A percentile compares a stretch with the other conserved stretches of the same genome.
Conservation (phyloP, 2,329 filamentous ascomycete genomes). For the Calonectria henricotiae region DNA sequence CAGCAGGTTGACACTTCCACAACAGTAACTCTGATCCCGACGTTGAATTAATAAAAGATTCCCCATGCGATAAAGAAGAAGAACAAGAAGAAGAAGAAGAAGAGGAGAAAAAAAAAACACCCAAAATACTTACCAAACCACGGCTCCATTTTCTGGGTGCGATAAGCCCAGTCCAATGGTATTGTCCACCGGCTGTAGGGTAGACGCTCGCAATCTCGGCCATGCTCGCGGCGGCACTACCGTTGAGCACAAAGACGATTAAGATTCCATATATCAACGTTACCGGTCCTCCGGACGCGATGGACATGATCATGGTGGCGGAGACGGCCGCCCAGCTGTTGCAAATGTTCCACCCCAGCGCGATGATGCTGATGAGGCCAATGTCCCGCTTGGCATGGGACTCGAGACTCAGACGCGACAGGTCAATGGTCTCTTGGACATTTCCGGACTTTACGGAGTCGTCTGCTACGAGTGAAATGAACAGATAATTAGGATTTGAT, state of each 20-base stretch:
- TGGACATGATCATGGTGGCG: conserved; percentile 46
- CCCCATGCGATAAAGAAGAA: neutral
- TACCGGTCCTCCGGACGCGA: conserved; percentile 34
- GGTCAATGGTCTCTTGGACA: conserved; percentile 25
- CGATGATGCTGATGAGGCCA: conserved; percentile 36
- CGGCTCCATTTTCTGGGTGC: conserved; percentile 47
- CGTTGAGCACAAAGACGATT: conserved; percentile 36
- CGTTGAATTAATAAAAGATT: neutral
- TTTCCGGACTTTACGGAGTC: conserved; percentile 34
- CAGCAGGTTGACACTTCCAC: conserved; percentile 33
- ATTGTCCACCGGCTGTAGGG: conserved; percentile 54
- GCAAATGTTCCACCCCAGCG: conserved; percentile 40
- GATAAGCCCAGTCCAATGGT: conserved; percentile 58
- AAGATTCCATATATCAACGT: conserved; percentile 35
- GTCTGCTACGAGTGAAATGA: conserved; percentile 18
- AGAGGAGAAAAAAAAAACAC: neutral
- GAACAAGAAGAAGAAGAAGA: too few species aligned
- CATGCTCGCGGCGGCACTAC: conserved; percentile 36
- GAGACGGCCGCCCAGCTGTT: conserved; percentile 40
- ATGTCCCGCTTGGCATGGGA: conserved; percentile 36
- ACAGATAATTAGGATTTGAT: neutral
- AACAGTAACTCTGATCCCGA: conserved; percentile 32
- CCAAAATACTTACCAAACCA: conserved; percentile 31
- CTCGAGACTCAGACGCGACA: conserved; percentile 35
- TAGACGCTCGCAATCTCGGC: conserved; percentile 37